Evolutionary conservation across 129 eudicot genomes (phyloP), one percentile per base, ranked within the genome.

Genomic region (Chrysanthemum seticuspe): DNA sequence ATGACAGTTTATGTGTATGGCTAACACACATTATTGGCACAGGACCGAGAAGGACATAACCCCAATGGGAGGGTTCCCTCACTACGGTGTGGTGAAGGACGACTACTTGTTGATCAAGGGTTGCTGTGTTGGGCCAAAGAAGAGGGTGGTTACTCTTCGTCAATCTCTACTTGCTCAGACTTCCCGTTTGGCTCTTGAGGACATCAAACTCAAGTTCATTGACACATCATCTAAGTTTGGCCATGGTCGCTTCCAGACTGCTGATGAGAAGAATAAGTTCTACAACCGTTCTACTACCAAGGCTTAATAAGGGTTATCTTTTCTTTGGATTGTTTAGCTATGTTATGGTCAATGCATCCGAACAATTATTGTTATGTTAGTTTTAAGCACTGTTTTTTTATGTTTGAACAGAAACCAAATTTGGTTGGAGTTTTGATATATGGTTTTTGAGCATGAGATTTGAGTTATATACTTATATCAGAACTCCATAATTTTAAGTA

Each of bases 31-130:
- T 54, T 60, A 2, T 58, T 8, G 3, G 10, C 4, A 13, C 71
- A 84, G 88, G 85, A 84, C 88, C 16, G 85, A 84, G 83, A 84
- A 84, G 70, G 88, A 77, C 40, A 77, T 84, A 31, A 84, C 85
- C 49, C 88, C 88, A 47, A 80, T 84, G 85, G 88, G 88, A 58
- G 88, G 88, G 2, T 84, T 84, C 78, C 88, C 88, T 15, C 88
- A 84, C 70, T 84, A 84, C 18, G 88, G 88, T 50, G 60, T 84
- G 23, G 85, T 84, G 74, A 84, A 84, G 73, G 85, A 84, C 5
- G 88, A 84, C 52, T 84, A 80, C 49, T 23, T 84, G 64, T 15
- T 84, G 85, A 84, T 84, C 78, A 84, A 84, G 52, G 88, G 88
- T 49, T 73, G 85, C 51, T 84, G 88, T 59, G 85, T 80, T 44